Percentiles rank a stretch among this genome's conserved stretches.
phyloP scores from a whole-genome alignment of 78 protist genomes.

The Blattamonas nauphoetae region DNA sequence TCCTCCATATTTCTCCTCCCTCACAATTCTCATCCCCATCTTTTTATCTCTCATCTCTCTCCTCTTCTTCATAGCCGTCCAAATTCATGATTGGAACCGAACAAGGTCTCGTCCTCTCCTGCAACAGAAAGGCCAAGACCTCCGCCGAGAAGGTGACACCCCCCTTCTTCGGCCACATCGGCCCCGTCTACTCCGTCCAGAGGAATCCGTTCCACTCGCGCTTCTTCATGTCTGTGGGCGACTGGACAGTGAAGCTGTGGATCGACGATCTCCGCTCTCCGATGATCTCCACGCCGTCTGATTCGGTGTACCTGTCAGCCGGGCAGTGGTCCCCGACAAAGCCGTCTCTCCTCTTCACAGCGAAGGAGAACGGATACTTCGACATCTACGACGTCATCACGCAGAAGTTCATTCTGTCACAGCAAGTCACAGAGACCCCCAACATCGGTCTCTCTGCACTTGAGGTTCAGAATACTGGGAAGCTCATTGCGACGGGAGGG shows the following conservation, averaged over 20 bases:
- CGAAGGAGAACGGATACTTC: constrained; percentile 59
- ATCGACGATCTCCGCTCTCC: constrained; percentile 11
- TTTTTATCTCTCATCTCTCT: no score
- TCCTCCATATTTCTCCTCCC: no score
- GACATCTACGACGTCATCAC: constrained; percentile 63
- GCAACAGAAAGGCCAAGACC: constrained; percentile 51
- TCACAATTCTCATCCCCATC: no score
- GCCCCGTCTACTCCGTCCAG: constrained; percentile 63
- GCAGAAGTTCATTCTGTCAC: constrained; percentile 45
- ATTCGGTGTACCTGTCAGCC: constrained; percentile 42
- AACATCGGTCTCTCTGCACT: constrained; percentile 29
- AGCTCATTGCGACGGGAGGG: constrained; percentile 43
- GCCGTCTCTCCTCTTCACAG: constrained; percentile 57
- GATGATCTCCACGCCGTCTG: constrained; percentile 44
- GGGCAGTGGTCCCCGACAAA: constrained; percentile 64
- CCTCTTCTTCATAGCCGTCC: constrained; percentile 37
- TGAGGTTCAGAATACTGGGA: constrained; percentile 31
- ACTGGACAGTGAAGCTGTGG: constrained; percentile 55
- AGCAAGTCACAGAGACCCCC: constrained; percentile 6
- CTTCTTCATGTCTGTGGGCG: constrained; percentile 68
- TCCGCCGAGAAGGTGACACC: constrained; percentile 40
- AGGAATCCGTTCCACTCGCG: constrained; percentile 50
- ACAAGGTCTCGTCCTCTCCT: constrained; percentile 48
- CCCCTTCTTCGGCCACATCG: constrained; percentile 58
- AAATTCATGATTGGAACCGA: constrained; percentile 72